A percentile compares a stretch with the other conserved stretches of the same genome.
Conservation (phyloP, 495 filamentous ascomycete species). For the Annulohypoxylon moriforme region DNA sequence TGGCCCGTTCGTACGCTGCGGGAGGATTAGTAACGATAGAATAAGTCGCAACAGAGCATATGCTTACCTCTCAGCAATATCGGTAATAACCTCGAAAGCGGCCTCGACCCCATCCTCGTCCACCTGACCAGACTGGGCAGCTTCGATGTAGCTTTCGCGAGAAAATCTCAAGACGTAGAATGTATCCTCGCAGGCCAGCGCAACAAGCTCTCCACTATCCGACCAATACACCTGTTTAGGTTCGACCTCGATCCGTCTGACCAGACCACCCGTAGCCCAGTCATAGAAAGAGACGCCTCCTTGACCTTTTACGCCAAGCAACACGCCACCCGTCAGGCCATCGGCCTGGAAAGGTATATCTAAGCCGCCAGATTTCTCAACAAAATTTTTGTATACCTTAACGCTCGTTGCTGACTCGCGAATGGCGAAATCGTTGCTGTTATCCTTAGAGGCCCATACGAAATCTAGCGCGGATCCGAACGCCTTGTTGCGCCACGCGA, state of each 20-base stretch:
- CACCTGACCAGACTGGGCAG: slow-evolving; percentile 79
- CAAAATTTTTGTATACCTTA: slow-evolving; percentile 97
- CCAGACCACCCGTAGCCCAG: slow-evolving; percentile 89
- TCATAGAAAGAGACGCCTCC: slow-evolving; percentile 96
- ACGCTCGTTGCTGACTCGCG: slow-evolving; percentile 92
- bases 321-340: slow-evolving; percentile 85
- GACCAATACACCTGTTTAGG: slow-evolving; percentile 97
- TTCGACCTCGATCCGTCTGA: slow-evolving; percentile 95
- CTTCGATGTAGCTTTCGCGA: slow-evolving; percentile 84
- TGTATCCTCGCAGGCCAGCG: slow-evolving; percentile 92
- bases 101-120: slow-evolving; percentile 97
- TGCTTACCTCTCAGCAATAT: slow-evolving; percentile 85
- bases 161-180: slow-evolving; percentile 95
- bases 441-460: slow-evolving; percentile 96
- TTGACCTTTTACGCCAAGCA: slow-evolving; percentile 95
- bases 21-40: slow-evolving; percentile 35
- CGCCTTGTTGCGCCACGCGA: slow-evolving; percentile 97
- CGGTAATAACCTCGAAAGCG: slow-evolving; percentile 95
- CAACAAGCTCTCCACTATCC: slow-evolving; percentile 91
- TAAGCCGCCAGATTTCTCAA: slow-evolving; percentile 86
- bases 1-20: slow-evolving; percentile 87
- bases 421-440: slow-evolving; percentile 98
- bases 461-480: slow-evolving; percentile 97
- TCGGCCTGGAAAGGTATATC: slow-evolving; percentile 98
- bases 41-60: background rate